phyloP scores from a whole-genome alignment of 768 basidiomycete species.

The Panaeolus papilionaceus region DNA sequence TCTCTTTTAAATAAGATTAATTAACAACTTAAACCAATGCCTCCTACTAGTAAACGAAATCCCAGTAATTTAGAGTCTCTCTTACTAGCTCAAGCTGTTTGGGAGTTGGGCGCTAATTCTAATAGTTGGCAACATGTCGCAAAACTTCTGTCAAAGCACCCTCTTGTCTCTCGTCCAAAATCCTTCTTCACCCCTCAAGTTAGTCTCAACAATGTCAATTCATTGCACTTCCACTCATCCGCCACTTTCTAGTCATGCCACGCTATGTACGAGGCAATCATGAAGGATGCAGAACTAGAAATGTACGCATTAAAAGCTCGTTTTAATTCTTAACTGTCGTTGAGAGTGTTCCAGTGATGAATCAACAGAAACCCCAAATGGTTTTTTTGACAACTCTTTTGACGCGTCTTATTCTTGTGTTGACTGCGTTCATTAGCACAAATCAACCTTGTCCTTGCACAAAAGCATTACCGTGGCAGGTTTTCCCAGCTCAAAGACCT shows the following conservation, averaged over 20 bases:
- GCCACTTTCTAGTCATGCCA: constrained; percentile 62
- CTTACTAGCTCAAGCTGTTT: constrained; percentile 85
- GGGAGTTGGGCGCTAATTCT: constrained; percentile 71
- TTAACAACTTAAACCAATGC: constrained; percentile 26
- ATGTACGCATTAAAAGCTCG: constrained; percentile 47
- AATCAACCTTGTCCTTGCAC: constrained; percentile 71
- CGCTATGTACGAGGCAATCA: constrained; percentile 66
- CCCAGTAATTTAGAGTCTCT: constrained; percentile 66
- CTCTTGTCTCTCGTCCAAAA: constrained; percentile 67
- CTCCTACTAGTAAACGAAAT: constrained; percentile 25
- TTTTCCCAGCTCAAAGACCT: constrained; percentile 74
- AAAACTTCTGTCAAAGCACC: constrained; percentile 70
- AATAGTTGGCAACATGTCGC: constrained; percentile 70
- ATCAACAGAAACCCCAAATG: constrained; percentile 56
- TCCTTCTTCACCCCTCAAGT: constrained; percentile 76
- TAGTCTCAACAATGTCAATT: constrained; percentile 29
- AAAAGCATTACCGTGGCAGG: constrained; percentile 74
- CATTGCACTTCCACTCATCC: constrained; percentile 18
- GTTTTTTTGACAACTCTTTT: constrained; percentile 40
- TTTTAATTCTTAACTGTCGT: constrained; percentile 16
- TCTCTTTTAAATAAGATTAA: not conserved
- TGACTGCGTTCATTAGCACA: constrained; percentile 52
- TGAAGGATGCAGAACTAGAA: constrained; percentile 72
- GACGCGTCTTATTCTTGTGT: constrained; percentile 4
- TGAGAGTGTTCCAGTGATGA: constrained; percentile 47